Percentiles rank a stretch among this genome's conserved stretches.
phyloP scores from a whole-genome alignment of 352 stramenopile genomes.

The Phytophthora litchii region DNA sequence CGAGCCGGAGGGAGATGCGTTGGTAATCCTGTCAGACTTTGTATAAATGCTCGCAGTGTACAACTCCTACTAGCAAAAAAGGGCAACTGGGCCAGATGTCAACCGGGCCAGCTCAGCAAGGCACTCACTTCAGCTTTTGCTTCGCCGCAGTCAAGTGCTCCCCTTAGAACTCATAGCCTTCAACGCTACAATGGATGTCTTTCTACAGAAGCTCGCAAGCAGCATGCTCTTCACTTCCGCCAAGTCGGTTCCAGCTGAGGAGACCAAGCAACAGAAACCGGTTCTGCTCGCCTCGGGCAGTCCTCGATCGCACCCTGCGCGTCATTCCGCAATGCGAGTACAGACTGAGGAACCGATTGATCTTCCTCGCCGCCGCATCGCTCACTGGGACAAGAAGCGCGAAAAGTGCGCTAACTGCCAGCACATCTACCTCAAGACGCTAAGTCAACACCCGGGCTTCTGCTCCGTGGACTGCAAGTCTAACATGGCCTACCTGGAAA shows the following conservation, averaged over 20 bases:
- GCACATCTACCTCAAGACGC: slow-evolving; percentile 87
- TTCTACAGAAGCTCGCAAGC: slow-evolving; percentile 41
- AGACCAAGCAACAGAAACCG: slow-evolving; percentile 34
- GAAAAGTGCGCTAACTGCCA: slow-evolving; percentile 85
- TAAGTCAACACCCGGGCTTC: slow-evolving; percentile 75
- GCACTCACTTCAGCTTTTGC: slow-evolving; percentile 53
- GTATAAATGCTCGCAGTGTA: slow-evolving; percentile 20
- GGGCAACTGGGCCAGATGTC: slow-evolving; percentile 16
- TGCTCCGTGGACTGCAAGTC: slow-evolving; percentile 91
- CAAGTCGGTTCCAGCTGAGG: slow-evolving; percentile 25
- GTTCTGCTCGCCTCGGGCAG: slow-evolving; percentile 25
- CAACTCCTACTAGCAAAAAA: slow-evolving; percentile 34
- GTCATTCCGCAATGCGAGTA: slow-evolving; percentile 55
- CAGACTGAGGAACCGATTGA: slow-evolving; percentile 48
- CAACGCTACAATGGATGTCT: slow-evolving; percentile 49
- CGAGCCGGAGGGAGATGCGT: slow-evolving; percentile 32
- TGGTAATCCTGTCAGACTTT: slow-evolving; percentile 33
- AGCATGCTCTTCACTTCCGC: slow-evolving; percentile 36
- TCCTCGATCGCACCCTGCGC: slow-evolving; percentile 17
- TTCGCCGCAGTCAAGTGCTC: slow-evolving; percentile 26
- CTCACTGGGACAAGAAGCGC: slow-evolving; percentile 88
- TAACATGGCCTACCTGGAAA: slow-evolving; percentile 82
- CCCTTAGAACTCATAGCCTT: not conserved
- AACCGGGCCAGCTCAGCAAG: slow-evolving; percentile 1
- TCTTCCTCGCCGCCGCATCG: slow-evolving; percentile 49